Percentiles rank a stretch among this genome's conserved stretches.
Conservation (phyloP, 2,329 filamentous ascomycete genomes). For the Hypoxylon rubiginosum region DNA sequence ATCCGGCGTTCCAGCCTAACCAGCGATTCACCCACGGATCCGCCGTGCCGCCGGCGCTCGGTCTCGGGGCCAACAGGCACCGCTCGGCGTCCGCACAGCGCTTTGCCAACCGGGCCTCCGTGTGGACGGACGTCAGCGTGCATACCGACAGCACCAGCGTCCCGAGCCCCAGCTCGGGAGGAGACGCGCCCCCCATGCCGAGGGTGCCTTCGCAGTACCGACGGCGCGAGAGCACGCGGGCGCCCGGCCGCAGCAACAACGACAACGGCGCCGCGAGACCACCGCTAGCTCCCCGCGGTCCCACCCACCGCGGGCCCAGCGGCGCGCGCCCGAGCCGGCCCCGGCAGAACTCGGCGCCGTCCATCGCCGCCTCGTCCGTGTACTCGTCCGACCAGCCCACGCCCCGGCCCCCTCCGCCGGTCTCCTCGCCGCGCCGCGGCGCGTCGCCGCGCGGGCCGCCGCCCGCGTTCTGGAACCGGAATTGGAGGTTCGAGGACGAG, state of each 20-base stretch:
- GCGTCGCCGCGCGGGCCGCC: neutral
- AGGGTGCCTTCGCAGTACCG: conserved; percentile 38
- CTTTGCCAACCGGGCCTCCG: neutral
- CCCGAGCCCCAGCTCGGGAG: neutral
- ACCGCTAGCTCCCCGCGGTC: neutral
- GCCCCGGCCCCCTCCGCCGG: too few species aligned
- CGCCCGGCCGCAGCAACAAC: neutral
- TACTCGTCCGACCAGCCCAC: neutral
- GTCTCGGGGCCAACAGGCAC: conserved; percentile 31
- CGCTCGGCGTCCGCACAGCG: neutral
- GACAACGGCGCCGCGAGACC: too few species aligned
- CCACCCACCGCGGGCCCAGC: neutral
- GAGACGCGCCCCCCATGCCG: conserved; percentile 40
- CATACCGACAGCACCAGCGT: conserved; percentile 30
- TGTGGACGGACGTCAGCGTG: conserved; percentile 46
- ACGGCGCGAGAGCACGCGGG: too few species aligned
- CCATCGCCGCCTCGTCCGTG: neutral
- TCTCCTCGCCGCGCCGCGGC: neutral
- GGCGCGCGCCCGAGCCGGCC: neutral
- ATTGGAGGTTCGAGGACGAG: too few species aligned
- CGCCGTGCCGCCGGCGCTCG: conserved; percentile 40
- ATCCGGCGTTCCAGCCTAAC: conserved; percentile 45
- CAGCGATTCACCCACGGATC: conserved; percentile 34
- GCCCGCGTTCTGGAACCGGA: neutral
- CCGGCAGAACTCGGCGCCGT: neutral